Percentiles rank a stretch among this genome's conserved stretches.
These are phyloP conservation scores for Xylariomycetidae sp. DNA, from an alignment of 2,329 filamentous ascomycete species.

Conservation along the genomic window DNA sequence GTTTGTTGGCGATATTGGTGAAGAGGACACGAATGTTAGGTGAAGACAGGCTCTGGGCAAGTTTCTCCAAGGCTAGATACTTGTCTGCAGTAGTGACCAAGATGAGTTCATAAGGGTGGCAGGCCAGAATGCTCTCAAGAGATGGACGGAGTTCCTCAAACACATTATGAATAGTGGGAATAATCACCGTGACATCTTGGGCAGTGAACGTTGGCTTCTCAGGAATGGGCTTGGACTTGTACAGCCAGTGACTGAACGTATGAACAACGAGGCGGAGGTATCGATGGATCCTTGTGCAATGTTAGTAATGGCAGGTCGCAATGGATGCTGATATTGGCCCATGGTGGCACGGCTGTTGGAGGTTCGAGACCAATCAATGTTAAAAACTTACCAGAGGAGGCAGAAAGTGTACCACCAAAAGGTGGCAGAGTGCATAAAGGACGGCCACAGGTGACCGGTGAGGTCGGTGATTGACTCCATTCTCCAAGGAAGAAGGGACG, in stretches of 20 bases:
- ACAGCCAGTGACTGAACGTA: constrained; percentile 78
- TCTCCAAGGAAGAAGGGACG: too few relatives aligned
- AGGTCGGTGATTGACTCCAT: constrained; percentile 17
- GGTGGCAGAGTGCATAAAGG: constrained; percentile 33
- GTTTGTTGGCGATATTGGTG: constrained; percentile 87
- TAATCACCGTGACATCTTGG: constrained; percentile 87
- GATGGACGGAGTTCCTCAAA: constrained; percentile 81
- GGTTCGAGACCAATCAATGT: constrained; percentile 7
- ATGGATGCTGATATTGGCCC: background rate
- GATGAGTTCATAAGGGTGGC: constrained; percentile 67
- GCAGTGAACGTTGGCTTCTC: constrained; percentile 74
- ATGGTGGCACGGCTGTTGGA: background rate
- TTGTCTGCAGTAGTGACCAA: constrained; percentile 85
- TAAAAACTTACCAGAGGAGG: constrained; percentile 43
- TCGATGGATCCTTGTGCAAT: constrained; percentile 66
- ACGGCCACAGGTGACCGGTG: constrained; percentile 15
- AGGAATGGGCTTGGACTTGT: constrained; percentile 79
- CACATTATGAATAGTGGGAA: constrained; percentile 85
- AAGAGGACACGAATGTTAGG: constrained; percentile 69
- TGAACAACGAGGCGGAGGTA: constrained; percentile 85
- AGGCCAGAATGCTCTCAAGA: constrained; percentile 69
- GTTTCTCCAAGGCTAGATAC: constrained; percentile 60
- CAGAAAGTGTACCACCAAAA: constrained; percentile 44
- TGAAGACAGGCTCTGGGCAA: constrained; percentile 56
- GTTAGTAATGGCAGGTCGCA: constrained; percentile 15